These are phyloP conservation scores for Metahyphopichia silvanorum DNA, from an alignment of 805 yeast species.

Conservation along the genomic window DNA sequence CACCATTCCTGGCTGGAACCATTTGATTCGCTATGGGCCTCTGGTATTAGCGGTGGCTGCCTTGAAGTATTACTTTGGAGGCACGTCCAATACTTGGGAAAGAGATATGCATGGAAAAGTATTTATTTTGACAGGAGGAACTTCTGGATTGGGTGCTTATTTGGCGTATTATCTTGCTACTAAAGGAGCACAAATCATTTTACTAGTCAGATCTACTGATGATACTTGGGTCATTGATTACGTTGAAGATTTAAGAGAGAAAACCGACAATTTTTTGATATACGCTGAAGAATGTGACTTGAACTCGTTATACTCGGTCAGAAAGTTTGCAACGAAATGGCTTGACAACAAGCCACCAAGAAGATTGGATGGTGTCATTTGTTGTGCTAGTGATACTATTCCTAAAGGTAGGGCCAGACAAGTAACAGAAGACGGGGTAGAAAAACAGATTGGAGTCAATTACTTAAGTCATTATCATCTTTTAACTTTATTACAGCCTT, in stretches of 20 bases:
- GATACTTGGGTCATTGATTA: constrained; percentile 74
- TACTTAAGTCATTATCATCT: constrained; percentile 81
- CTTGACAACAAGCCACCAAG: constrained; percentile 88
- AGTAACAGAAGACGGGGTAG: constrained; percentile 78
- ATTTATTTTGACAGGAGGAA: constrained; percentile 84
- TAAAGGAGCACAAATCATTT: constrained; percentile 82
- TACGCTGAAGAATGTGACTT: constrained; percentile 92
- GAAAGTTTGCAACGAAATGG: constrained; percentile 94
- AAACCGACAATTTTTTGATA: constrained; percentile 67
- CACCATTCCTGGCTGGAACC: constrained; percentile 69
- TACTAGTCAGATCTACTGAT: constrained; percentile 65
- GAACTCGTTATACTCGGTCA: constrained; percentile 64
- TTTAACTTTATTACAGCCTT: constrained; percentile 75
- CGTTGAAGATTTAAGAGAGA: constrained; percentile 70
- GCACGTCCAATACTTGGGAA: constrained; percentile 85
- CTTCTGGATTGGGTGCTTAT: constrained; percentile 84
- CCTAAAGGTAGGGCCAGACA: constrained; percentile 70
- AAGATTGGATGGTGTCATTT: constrained; percentile 82
- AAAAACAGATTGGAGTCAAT: constrained; percentile 78
- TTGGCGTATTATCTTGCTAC: constrained; percentile 70
- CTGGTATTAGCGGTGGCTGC: constrained; percentile 42
- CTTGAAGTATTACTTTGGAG: constrained; percentile 73
- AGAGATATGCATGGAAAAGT: constrained; percentile 90
- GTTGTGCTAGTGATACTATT: constrained; percentile 80
- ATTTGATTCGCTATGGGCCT: constrained; percentile 59